phyloP scores from a whole-genome alignment of 2,329 filamentous ascomycete genomes.

The Aspergillus carbonarius region DNA sequence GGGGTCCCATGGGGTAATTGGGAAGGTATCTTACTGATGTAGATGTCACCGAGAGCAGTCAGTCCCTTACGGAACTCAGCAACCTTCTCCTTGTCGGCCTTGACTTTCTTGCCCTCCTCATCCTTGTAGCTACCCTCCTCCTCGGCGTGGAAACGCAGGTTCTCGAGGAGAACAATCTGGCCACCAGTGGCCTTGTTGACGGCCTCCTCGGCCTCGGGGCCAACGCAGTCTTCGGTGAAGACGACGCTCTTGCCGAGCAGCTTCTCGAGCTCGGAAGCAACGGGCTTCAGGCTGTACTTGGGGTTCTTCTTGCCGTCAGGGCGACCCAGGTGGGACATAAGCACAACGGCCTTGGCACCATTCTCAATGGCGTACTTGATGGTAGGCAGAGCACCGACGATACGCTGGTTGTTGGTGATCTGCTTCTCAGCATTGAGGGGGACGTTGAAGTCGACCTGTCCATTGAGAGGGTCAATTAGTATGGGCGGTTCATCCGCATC shows the following conservation, averaged over 20 bases:
- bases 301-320: conserved; percentile 84
- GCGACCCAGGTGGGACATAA: conserved; percentile 98
- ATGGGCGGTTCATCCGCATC: background rate
- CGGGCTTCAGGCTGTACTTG: conserved; percentile 94
- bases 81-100: conserved; percentile 92
- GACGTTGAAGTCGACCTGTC: conserved; percentile 98
- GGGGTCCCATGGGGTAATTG: background rate
- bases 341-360: conserved; percentile 85
- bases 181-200: conserved; percentile 81
- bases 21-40: conserved; percentile 73
- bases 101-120: conserved; percentile 91
- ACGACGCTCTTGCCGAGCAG: conserved; percentile 79
- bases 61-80: conserved; percentile 92
- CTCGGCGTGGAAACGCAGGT: conserved; percentile 96
- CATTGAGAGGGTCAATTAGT: conserved; percentile 13
- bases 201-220: conserved; percentile 82
- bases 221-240: conserved; percentile 88
- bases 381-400: conserved; percentile 89
- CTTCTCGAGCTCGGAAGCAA: conserved; percentile 89
- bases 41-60: conserved; percentile 92
- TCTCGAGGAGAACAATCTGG: conserved; percentile 88
- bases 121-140: conserved; percentile 97
- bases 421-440: conserved; percentile 91
- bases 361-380: conserved; percentile 92
- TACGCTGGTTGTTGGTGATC: conserved; percentile 97